Conservation (phyloP, 352 stramenopile species). For the Globisporangium solare region DNA sequence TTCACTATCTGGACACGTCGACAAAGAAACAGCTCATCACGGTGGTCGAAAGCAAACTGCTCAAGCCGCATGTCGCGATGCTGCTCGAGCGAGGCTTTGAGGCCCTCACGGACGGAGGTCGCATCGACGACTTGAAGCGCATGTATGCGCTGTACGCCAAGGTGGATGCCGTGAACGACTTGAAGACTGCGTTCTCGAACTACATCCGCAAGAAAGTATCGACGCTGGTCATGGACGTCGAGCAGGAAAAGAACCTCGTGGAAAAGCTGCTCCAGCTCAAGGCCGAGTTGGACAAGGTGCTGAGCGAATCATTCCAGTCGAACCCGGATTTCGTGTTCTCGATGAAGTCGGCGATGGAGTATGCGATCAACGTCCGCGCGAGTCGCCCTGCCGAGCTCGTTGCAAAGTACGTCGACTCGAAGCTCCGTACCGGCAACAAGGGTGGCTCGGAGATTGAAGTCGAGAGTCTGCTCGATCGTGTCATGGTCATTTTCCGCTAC, state of each 20-base stretch:
- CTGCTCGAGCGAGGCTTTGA: conserved; percentile 87
- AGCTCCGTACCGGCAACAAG: conserved; percentile 85
- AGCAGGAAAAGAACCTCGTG: conserved; percentile 89
- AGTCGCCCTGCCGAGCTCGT: conserved; percentile 88
- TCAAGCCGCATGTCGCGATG: conserved; percentile 77
- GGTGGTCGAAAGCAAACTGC: conserved; percentile 77
- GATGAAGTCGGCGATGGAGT: conserved; percentile 87
- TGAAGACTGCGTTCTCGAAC: conserved; percentile 60
- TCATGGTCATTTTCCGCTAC: conserved; percentile 96
- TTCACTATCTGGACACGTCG: conserved; percentile 70
- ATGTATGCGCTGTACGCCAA: conserved; percentile 82
- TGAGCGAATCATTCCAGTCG: conserved; percentile 65
- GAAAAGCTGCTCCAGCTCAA: conserved; percentile 87
- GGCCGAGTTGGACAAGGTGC: conserved; percentile 70
- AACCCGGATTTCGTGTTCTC: conserved; percentile 77
- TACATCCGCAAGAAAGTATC: conserved; percentile 81
- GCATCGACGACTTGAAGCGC: conserved; percentile 80
- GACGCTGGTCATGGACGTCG: conserved; percentile 66
- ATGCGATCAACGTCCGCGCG: conserved; percentile 83
- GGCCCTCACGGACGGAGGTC: conserved; percentile 74
- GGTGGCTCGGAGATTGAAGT: conserved; percentile 83
- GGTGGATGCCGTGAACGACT: conserved; percentile 65
- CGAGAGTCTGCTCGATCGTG: conserved; percentile 83
- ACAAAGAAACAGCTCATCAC: conserved; percentile 68
- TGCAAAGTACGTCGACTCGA: conserved; percentile 89